Conservation (phyloP, 192 early-diverging fungal genomes). For the Cetraspora pellucida region DNA sequence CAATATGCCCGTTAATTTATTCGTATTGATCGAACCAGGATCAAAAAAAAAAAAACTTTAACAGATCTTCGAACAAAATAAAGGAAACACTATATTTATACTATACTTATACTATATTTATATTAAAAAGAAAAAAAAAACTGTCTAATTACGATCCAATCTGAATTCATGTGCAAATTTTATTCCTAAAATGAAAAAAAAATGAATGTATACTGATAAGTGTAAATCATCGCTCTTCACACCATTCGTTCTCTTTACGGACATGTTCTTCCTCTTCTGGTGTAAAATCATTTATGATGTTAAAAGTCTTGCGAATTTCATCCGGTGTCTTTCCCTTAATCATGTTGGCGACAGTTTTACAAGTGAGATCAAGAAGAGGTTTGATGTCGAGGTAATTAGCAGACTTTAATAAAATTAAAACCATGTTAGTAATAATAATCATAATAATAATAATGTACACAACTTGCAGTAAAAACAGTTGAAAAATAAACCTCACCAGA, state of each 20-base stretch:
- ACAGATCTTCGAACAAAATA: too few relatives aligned
- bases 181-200: not conserved
- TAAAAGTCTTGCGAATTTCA: constrained; percentile 94
- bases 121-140: too few relatives aligned
- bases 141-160: too few relatives aligned
- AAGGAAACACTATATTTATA: too few relatives aligned
- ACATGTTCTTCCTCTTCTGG: constrained; percentile 96
- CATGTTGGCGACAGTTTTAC: constrained; percentile 98
- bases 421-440: not conserved
- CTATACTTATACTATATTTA: too few relatives aligned
- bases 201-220: not conserved
- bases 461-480: not conserved
- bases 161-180: too few relatives aligned
- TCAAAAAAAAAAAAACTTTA: too few relatives aligned
- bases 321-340: constrained; percentile 93
- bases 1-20: too few relatives aligned
- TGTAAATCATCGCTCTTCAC: constrained; percentile 38
- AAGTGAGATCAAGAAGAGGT: constrained; percentile 93
- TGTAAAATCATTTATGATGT: constrained; percentile 95
- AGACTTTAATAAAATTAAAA: constrained; percentile 43
- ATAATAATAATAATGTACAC: not conserved
- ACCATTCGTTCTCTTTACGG: constrained; percentile 79
- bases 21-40: too few relatives aligned
- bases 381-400: constrained; percentile 96
- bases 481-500: constrained; percentile 46